Conservation (phyloP, 805 yeast genomes). For the Metschnikowia gelsemii region DNA sequence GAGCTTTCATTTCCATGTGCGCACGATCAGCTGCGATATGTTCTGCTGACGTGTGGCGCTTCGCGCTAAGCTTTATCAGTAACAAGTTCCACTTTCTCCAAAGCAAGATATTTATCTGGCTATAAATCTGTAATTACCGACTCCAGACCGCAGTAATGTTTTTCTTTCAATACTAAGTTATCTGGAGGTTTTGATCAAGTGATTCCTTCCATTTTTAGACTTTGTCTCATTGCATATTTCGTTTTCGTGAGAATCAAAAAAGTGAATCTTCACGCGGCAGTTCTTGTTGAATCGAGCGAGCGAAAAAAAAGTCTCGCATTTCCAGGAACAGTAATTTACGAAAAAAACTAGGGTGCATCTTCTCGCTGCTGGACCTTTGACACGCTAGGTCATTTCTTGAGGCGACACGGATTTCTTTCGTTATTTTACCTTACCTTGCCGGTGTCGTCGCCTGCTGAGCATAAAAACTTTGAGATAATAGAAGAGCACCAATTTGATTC, state of each 20-base stretch:
- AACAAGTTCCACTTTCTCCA: no score
- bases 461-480: no score
- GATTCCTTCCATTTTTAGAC: not conserved
- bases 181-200: not conserved
- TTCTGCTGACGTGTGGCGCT: no score
- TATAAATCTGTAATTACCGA: no score
- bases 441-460: slow-evolving; percentile 9
- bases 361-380: not conserved
- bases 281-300: slow-evolving; percentile 5
- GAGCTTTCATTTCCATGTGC: no score
- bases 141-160: no score
- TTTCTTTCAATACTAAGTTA: no score
- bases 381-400: slow-evolving; percentile 4
- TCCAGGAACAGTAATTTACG: slow-evolving; percentile 10
- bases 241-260: not conserved
- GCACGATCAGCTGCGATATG: no score
- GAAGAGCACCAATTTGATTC: no score
- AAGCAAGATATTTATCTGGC: no score
- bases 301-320: slow-evolving; percentile 13
- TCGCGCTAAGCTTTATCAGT: no score
- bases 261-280: slow-evolving; percentile 6
- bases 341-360: slow-evolving; percentile 5
- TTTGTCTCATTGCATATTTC: no score
- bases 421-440: slow-evolving; percentile 1
- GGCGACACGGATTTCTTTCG: slow-evolving; percentile 7